Conservation (phyloP, 2,329 filamentous ascomycete genomes). For the Penicillium sp. region DNA sequence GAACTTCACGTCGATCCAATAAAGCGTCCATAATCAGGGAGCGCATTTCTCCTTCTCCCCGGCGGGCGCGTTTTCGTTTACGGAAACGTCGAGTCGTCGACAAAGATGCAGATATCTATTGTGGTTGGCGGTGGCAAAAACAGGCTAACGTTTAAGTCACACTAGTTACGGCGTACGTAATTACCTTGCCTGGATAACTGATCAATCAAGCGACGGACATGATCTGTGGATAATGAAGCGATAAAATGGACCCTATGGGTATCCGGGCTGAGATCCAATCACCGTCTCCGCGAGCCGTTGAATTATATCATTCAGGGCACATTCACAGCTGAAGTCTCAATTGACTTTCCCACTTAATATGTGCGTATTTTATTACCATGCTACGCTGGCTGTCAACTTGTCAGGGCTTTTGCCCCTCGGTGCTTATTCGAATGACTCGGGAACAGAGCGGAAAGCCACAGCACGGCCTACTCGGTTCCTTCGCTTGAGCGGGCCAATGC, state of each 20-base stretch:
- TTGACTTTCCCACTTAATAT: constrained; percentile 3
- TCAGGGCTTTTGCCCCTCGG: constrained; percentile 3
- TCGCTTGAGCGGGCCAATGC: not conserved
- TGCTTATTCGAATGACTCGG: not conserved
- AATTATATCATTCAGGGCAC: constrained; percentile 2
- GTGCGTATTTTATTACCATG: not conserved
- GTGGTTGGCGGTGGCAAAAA: constrained; percentile 12
- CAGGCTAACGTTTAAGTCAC: not conserved
- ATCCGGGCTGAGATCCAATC: not conserved
- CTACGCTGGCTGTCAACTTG: too few relatives aligned
- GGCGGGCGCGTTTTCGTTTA: constrained; percentile 1
- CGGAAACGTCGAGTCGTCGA: not conserved
- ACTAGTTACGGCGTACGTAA: constrained; percentile 4
- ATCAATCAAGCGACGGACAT: constrained; percentile 4
- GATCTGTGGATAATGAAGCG: not conserved
- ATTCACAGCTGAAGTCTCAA: constrained; percentile 3
- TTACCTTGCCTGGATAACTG: not conserved
- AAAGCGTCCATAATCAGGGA: not conserved
- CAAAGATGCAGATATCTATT: not conserved
- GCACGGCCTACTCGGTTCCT: not conserved
- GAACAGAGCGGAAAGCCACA: not conserved
- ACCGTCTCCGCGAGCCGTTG: not conserved
- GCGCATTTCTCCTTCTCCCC: not conserved
- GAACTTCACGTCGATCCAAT: not conserved
- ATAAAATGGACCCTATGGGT: not conserved